Evolutionary conservation across 495 filamentous ascomycete genomes (phyloP), one percentile per base, ranked within the genome.

Genomic region (Penicillium desertorum): DNA sequence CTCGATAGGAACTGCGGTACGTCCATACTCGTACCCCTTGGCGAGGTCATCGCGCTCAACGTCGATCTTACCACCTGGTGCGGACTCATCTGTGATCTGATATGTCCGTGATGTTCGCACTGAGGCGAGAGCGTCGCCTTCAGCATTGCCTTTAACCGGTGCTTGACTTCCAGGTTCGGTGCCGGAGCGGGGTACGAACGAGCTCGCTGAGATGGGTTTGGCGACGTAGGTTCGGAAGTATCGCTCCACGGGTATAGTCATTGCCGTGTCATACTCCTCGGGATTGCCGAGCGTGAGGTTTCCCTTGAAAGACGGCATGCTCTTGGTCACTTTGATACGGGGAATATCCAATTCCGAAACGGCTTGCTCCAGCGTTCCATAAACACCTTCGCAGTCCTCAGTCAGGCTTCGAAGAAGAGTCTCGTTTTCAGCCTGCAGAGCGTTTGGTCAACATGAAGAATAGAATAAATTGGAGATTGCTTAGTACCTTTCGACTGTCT

Each of bases 21-120:
- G 82, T 51, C 95, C 95, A 71, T 98, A 99, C 64, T 90, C 88
- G 65, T 94, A 99, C 0, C 95, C 95, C 66, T 90, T 96, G 34
- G 89, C 92, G 36, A 98, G 79, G 34, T 94, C 86, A 12, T 95
- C 92, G 30, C 83, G 84, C 9, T 87, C 84, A 30, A 99, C 87
- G 50, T 97, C 92, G 54, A 80, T 80, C 73, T 95, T 98, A 5
- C 89, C 89, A 30, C 91, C 91, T 2, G 86, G 82, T 12, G 82
- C 86, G 36, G 79, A 75, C 12, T 87, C 80, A 61, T 96, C 90
- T 27, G 83, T 77, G 57, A 98, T 81, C 63, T 89, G 85, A 70
- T 98, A 99, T 1, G 81, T 84, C 39, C 89, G 80, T n/a, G 86
- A 74, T 45, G 81, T 86, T 60, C 85, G 86, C 37, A 96, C 89